Base-by-base conservation (phyloP, 2,329 filamentous ascomycete species). In the Geosmithia flava region DNA sequence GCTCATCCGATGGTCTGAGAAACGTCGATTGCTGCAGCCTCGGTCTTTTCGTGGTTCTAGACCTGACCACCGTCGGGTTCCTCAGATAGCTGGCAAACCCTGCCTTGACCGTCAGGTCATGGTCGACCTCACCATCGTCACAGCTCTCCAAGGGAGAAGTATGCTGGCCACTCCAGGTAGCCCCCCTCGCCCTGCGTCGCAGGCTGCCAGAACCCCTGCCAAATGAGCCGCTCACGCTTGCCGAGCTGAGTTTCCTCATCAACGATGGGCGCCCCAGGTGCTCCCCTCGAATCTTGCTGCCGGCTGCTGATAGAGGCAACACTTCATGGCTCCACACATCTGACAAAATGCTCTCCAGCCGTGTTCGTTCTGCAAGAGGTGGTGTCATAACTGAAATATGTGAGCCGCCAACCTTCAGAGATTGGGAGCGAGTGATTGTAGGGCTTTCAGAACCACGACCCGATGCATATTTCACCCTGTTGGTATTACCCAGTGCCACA, bases 401-500 rank as follows among this genome's bases (percentile, higher is more conserved):
- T 46, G 78, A 71, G 52, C 75, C 83, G 0, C 80, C 77, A n/a
- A 78, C 80, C n/a, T 85, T 69, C 42, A 91, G 70, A 10, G 88
- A 91, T 56, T 88, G 87, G 1, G 87, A 93, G 41, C 89, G 79
- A 54, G 83, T 83, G 52, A 94, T 81, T 33, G 74, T 70, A 61
- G 71, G 48, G 61, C 71, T 49, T 54, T 66, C 53, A 53, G 72
- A 63, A 3, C 53, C 48, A 16, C 70, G 61, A 5, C 55, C 57
- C 16, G 75, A 64, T 7, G 68, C 61, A 42, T 83, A 76, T 55
- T 81, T 83, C 44, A 79, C 70, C 2, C 78, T 76, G 55, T 82
- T 82, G 1, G 90, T 95, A 58, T 94, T 94, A 59, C 87, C 91
- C 58, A 96, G 79, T 45, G 95, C 84, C 47, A 95, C 81, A 58